phyloP scores from a whole-genome alignment of 208 protist genomes.

The Herpetomonas samuelpessoai region DNA sequence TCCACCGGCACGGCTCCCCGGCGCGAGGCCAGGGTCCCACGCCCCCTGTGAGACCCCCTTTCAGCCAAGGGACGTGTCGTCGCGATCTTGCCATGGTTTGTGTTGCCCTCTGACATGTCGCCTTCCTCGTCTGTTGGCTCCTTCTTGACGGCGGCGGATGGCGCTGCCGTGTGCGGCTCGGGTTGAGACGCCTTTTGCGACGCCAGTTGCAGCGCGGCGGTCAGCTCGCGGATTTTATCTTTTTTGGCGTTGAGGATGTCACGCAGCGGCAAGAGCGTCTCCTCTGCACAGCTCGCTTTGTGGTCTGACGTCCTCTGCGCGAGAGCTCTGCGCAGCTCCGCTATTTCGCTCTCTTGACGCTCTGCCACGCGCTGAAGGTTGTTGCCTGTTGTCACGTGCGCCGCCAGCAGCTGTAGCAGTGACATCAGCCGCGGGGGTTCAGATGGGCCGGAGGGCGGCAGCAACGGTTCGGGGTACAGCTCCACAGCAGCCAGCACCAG shows the following conservation, averaged over 20 bases:
- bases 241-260: conserved; percentile 16
- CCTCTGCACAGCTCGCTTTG: neutral
- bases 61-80: too few species aligned
- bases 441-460: neutral
- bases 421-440: neutral
- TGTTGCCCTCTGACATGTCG: too few species aligned
- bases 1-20: too few species aligned
- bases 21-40: too few species aligned
- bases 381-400: neutral
- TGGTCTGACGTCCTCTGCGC: neutral
- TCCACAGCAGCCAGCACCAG: neutral
- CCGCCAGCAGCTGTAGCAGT: neutral
- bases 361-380: neutral
- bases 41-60: too few species aligned
- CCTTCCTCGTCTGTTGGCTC: neutral
- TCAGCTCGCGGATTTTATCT: conserved; percentile 8
- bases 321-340: neutral
- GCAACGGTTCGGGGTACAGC: neutral
- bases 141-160: neutral
- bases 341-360: conserved; percentile 1
- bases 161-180: neutral
- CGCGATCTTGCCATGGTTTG: too few species aligned
- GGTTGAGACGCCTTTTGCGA: too few species aligned
- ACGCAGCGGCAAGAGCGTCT: neutral
- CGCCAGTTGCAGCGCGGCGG: neutral